Evolutionary conservation across 2,329 filamentous ascomycete genomes (phyloP), one percentile per base, ranked within the genome.

Genomic region (Didymella segeticola): DNA sequence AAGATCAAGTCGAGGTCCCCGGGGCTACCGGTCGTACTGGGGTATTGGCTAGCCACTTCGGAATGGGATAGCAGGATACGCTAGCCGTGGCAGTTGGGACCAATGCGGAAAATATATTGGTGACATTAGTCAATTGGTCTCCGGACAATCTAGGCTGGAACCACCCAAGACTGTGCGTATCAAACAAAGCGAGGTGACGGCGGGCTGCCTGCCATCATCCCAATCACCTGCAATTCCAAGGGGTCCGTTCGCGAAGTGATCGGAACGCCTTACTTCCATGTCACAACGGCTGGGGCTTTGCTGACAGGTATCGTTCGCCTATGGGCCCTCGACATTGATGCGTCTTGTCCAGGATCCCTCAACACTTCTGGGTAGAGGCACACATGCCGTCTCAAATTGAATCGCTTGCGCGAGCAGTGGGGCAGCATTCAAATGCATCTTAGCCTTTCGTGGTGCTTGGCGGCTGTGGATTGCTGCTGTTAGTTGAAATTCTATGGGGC

Each of bases 1-100:
- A 54, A 42, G 45, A 49, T 49, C 41, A 41, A 26, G n/a, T 29
- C 29, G 17, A 48, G 34, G 41, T 49, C 34, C n/a, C 33, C 23
- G 5, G 19, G 7, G 19, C 45, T 20, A 39, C 45, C 39, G 49
- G 36, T 34, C 11, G 33, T 31, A 14, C 11, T 11, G n/a, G n/a
- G 2, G 11, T 12, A 29, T 33, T 34, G 33, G 46, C 22, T 41
- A n/a, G 25, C 17, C 15, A 23, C 17, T 23, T 26, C 14, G n/a
- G 27, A 34, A 14, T 15, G 26, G 17, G 23, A 46, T 29, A 26
- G 26, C 39, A 45, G 25, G 23, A 36, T 19, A 41, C 19, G 11
- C 26, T 54, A 45, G 51, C 19, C 14, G 23, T 41, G 19, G 34
- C 17, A n/a, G 31, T 20, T 43, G 43, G 30, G n/a, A 36, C 34